A percentile compares a stretch with the other conserved stretches of the same genome.
Conservation (phyloP, 352 stramenopile genomes). For the Phytopythium aichiense region DNA sequence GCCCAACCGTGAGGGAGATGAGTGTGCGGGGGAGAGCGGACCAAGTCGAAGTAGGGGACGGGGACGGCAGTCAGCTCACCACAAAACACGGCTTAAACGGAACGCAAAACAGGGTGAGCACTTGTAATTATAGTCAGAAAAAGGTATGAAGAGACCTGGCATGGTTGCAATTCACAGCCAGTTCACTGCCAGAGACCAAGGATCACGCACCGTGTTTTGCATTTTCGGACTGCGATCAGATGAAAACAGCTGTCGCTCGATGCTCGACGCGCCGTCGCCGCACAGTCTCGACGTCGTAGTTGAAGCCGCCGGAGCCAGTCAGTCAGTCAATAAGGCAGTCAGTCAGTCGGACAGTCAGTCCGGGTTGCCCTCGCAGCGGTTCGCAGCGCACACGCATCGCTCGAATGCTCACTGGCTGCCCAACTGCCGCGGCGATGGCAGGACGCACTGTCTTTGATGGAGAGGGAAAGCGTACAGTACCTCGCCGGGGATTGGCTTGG, state of each 20-base stretch:
- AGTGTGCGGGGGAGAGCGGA: neutral
- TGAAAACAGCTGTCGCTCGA: too few species aligned
- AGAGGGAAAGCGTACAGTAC: too few species aligned
- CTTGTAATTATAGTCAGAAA: neutral
- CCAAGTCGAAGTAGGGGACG: constrained; percentile 2
- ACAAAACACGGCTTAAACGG: neutral
- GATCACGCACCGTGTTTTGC: neutral
- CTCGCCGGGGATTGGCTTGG: too few species aligned
- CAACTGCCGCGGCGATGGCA: too few species aligned
- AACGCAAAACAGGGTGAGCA: neutral
- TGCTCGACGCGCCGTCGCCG: too few species aligned
- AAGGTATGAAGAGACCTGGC: neutral
- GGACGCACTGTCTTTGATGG: too few species aligned
- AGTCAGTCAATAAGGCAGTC: neutral
- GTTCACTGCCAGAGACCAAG: too few species aligned
- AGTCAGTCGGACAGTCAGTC: neutral
- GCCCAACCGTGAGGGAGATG: neutral
- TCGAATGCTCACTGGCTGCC: too few species aligned
- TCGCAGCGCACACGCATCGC: too few species aligned
- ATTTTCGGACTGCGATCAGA: too few species aligned
- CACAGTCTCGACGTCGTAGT: neutral
- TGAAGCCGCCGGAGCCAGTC: neutral
- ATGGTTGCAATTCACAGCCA: too few species aligned
- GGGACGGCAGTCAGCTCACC: neutral
- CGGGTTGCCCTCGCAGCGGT: neutral